Evolutionary conservation across 345 rosid species (phyloP), one percentile per base, ranked within the genome.

Genomic region (Eucalyptus victrix): DNA sequence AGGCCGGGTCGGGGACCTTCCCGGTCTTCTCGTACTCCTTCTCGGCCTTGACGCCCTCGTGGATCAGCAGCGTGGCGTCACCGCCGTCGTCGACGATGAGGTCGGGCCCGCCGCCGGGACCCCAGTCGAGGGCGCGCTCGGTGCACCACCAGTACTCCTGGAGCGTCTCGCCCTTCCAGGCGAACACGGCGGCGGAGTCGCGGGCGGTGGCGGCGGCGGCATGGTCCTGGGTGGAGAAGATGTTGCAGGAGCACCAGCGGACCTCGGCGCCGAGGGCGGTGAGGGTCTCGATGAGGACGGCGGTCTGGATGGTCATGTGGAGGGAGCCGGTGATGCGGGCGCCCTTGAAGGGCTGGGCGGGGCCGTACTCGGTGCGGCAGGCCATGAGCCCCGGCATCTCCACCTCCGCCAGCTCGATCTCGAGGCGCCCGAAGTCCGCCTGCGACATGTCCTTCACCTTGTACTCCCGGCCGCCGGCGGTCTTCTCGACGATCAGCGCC

Each of bases 71-170:
- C 5, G 99, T 96, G 6, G 97, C 97, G 86, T 97, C 99, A 45
- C 99, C 99, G 13, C 98, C 98, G 62, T 96, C 99, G 40, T 96
- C 99, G 9, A 97, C 98, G 67, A 97, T 95, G 86, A 97, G 95
- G 91, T 96, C 97, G 10, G 97, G 98, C 17, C 99, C 98, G 6
- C 98, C 97, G 21, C 91, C 94, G 23, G 97, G 94, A 44, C 99
- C 99, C 98, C 99, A 97, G 62, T 96, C 99, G 44, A 97, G 96
- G 24, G 98, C 97, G 10, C 96, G 92, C 94, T 97, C 98, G 6
- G 99, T 97, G 86, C 98, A 97, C 99, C 99, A 96, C 99, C 99
- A 97, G 91, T 97, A 97, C 93, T 96, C 99, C 93, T 96, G 96
- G 13, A 97, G 94, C 8, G 99, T 97, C 93, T 96, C 98, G 0